Base-by-base conservation (phyloP, 208 protist species). In the Acanthamoeba royreba region DNA sequence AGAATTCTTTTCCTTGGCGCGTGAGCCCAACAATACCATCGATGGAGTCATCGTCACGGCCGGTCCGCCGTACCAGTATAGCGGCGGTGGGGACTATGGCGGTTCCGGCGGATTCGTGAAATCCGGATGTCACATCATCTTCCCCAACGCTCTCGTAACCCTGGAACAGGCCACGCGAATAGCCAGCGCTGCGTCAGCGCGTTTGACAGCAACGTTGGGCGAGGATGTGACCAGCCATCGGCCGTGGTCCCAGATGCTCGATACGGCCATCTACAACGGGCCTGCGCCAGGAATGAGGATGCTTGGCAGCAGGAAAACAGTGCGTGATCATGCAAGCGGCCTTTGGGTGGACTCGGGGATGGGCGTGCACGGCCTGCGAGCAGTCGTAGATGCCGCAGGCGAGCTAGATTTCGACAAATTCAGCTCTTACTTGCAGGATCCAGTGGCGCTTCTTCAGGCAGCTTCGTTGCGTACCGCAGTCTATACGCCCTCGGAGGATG, bases 171-270 rank as follows among this genome's bases (percentile, higher is more conserved):
- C 83, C 19, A 11, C 19, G 25, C 9, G 15, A 43, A 66, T 90
- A 5, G 38, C 38, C 3, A 38, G 5, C 40, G 83, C 53, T 17
- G 49, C 52, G 2, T 28, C 42, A 3, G 49, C 83, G 2, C 83
- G 42, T 33, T 49, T 90, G 38, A 38, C 42, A 33, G 33, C 45
- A 22, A n/a, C 31, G 45, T 49, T 22, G 19, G 42, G 52, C 42
- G 83, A 87, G 9, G 66, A 49, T 33, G 40, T 8, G 15, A 19
- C 45, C 25, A 22, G 40, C 2, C 74, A 86, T 22, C 74, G 28
- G 74, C 35, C 74, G 46, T 90, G 83, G 83, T 9, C 55, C 35
- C 19, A 90, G 42, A 90, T 90, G 83, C n/a, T 90, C 33, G 83
- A 90, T 38, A 40, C 22, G 19, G 49, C 45, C 11, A 31, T 90